phyloP scores from a whole-genome alignment of 768 basidiomycete genomes.

The Saitozyma podzolica region DNA sequence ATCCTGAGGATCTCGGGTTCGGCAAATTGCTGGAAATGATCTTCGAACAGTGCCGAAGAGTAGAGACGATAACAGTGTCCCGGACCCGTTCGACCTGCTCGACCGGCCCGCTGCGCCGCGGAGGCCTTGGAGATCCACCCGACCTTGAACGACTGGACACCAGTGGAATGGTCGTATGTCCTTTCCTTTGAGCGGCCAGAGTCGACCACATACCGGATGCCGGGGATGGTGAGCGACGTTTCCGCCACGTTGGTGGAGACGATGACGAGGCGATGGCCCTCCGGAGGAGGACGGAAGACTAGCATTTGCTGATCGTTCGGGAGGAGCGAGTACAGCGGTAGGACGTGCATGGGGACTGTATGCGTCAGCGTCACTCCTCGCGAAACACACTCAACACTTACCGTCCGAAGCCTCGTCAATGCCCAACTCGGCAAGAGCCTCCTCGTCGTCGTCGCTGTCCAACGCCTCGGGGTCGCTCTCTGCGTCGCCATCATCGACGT shows the following conservation, averaged over 20 bases:
- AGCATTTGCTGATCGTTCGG: conserved; percentile 92
- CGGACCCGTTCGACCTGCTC: conserved; percentile 95
- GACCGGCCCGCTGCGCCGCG: conserved; percentile 88
- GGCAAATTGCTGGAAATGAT: conserved; percentile 83
- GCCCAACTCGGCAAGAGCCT: conserved; percentile 52
- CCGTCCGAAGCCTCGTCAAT: conserved; percentile 48
- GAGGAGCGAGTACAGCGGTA: conserved; percentile 89
- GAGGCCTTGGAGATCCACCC: conserved; percentile 95
- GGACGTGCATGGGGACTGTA: conserved; percentile 85
- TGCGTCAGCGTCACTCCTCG: neutral
- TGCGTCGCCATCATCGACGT: conserved; percentile 63
- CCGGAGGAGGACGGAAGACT: conserved; percentile 82
- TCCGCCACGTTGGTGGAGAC: conserved; percentile 96
- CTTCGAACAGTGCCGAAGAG: conserved; percentile 90
- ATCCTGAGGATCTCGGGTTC: conserved; percentile 90
- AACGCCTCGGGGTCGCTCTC: conserved; percentile 64
- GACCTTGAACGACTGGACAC: conserved; percentile 88
- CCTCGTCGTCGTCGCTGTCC: conserved; percentile 69
- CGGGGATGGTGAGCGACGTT: conserved; percentile 94
- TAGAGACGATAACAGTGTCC: conserved; percentile 98
- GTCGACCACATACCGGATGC: conserved; percentile 96
- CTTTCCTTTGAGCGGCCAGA: conserved; percentile 95
- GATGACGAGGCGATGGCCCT: conserved; percentile 79
- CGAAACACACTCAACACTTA: conserved; percentile 3
- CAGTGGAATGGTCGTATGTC: conserved; percentile 73